Percentiles rank a stretch among this genome's conserved stretches.
Conservation (phyloP, 2,329 filamentous ascomycete genomes). For the Epichloe coenophiala region DNA sequence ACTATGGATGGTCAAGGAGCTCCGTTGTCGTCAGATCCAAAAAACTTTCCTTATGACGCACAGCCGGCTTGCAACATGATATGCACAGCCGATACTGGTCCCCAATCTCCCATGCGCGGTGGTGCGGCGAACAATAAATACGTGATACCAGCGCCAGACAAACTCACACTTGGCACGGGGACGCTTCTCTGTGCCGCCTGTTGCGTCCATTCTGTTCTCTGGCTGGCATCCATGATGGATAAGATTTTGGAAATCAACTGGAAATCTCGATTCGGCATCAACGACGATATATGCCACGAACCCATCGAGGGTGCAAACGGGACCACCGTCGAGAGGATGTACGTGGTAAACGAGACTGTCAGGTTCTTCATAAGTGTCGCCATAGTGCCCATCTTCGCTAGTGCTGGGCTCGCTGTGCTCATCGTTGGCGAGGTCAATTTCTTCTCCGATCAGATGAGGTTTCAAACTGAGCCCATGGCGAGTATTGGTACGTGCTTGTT, state of each 20-base stretch:
- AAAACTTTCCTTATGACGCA: conserved; percentile 30
- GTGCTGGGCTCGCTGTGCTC: conserved; percentile 44
- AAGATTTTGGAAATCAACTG: conserved; percentile 51
- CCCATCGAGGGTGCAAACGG: conserved; percentile 40
- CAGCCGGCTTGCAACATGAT: conserved; percentile 29
- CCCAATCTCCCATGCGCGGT: conserved; percentile 39
- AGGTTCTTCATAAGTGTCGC: conserved; percentile 39
- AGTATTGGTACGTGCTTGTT: conserved; percentile 37
- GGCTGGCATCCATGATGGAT: conserved; percentile 47
- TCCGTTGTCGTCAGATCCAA: conserved; percentile 19
- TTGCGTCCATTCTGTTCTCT: conserved; percentile 50
- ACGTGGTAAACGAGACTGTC: conserved; percentile 40
- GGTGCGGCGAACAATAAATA: conserved; percentile 47
- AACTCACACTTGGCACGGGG: conserved; percentile 42
- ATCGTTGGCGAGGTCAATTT: conserved; percentile 52
- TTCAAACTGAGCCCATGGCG: conserved; percentile 48
- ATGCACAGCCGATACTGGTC: conserved; percentile 32
- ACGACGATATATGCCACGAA: conserved; percentile 21
- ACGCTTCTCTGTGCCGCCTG: conserved; percentile 50
- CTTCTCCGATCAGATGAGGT: conserved; percentile 39
- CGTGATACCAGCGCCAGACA: conserved; percentile 43
- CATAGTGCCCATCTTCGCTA: conserved; percentile 45
- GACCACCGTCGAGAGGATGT: conserved; percentile 37
- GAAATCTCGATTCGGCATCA: conserved; percentile 26
- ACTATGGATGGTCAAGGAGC: conserved; percentile 22